These are phyloP conservation scores for Trichoderma orchidacearum DNA, from an alignment of 495 filamentous ascomycete genomes.

Conservation along the genomic window DNA sequence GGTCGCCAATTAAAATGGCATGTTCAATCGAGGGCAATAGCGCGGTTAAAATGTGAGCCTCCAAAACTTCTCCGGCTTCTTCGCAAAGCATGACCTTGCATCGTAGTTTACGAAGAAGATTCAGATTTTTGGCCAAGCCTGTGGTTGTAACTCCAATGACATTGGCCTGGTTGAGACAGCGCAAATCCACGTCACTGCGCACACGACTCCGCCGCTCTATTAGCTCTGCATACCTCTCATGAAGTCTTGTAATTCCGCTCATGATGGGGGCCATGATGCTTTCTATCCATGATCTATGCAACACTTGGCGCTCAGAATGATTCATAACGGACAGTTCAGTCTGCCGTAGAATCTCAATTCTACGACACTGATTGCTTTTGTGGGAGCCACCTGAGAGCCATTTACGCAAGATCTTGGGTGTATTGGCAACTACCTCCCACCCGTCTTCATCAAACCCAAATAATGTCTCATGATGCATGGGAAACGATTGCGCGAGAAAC, in stretches of 20 bases:
- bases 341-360: neutral
- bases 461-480: neutral
- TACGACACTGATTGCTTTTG: neutral
- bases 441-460: neutral
- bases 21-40: slow-evolving; percentile 61
- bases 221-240: slow-evolving; percentile 15
- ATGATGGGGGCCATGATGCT: slow-evolving; percentile 23
- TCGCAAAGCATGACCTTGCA: slow-evolving; percentile 63
- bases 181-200: slow-evolving; percentile 33
- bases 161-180: slow-evolving; percentile 37
- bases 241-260: slow-evolving; percentile 14
- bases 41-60: slow-evolving; percentile 54
- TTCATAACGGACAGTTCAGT: neutral
- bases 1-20: slow-evolving; percentile 64
- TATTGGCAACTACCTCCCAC: neutral
- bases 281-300: slow-evolving; percentile 31
- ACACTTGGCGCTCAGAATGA: neutral
- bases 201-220: slow-evolving; percentile 5
- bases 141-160: slow-evolving; percentile 69
- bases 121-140: slow-evolving; percentile 52
- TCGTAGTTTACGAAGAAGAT: slow-evolving; percentile 42
- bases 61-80: slow-evolving; percentile 68
- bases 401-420: neutral
- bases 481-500: neutral
- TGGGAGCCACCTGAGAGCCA: neutral